A percentile compares a stretch with the other conserved stretches of the same genome.
These are phyloP conservation scores for Bacidia gigantensis DNA, from an alignment of 495 filamentous ascomycete genomes.

Conservation along the genomic window DNA sequence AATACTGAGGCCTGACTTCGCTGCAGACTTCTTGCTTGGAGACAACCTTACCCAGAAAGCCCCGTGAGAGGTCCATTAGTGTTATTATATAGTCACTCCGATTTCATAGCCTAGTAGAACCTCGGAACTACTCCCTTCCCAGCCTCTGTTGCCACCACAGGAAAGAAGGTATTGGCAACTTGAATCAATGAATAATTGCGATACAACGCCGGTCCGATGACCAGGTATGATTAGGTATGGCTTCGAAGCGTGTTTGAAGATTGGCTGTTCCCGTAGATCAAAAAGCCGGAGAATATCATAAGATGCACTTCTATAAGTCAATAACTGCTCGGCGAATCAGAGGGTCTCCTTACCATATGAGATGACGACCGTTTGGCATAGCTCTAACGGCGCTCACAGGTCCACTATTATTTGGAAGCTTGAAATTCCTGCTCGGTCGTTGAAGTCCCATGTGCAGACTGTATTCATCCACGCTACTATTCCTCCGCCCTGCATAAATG, in stretches of 20 bases:
- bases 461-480: slow-evolving; percentile 91
- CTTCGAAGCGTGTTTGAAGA: slow-evolving; percentile 60
- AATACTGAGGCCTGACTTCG: too few species aligned
- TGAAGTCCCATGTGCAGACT: slow-evolving; percentile 70
- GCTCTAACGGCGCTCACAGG: slow-evolving; percentile 72
- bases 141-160: slow-evolving; percentile 78
- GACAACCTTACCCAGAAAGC: too few species aligned
- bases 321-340: neutral
- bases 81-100: slow-evolving; percentile 28
- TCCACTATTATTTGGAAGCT: slow-evolving; percentile 79
- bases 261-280: slow-evolving; percentile 58
- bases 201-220: slow-evolving; percentile 83
- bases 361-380: slow-evolving; percentile 88
- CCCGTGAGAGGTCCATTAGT: neutral
- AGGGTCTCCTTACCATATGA: slow-evolving; percentile 55
- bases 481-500: slow-evolving; percentile 85
- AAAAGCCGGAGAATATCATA: slow-evolving; percentile 91
- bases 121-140: slow-evolving; percentile 90
- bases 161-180: slow-evolving; percentile 84
- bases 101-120: slow-evolving; percentile 93
- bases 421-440: slow-evolving; percentile 66
- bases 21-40: too few species aligned
- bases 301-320: slow-evolving; percentile 46
- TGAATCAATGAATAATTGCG: slow-evolving; percentile 68
- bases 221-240: slow-evolving; percentile 92